These are phyloP conservation scores for Isatis tinctoria DNA, from an alignment of 345 rosid species.

Conservation along the genomic window DNA sequence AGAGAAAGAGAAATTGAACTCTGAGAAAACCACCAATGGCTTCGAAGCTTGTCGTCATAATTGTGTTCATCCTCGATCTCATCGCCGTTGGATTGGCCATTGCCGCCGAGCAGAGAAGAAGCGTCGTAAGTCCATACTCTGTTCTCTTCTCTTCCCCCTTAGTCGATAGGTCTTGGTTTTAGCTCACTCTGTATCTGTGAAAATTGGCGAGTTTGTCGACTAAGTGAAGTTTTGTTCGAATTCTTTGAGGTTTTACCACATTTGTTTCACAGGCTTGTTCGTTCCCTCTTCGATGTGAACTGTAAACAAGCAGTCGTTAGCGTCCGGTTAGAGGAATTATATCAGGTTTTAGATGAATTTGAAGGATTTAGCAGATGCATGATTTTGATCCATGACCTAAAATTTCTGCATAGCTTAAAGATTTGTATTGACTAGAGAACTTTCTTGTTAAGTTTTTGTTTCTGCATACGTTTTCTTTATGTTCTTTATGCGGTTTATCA, in stretches of 20 bases:
- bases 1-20: slow-evolving; percentile 17
- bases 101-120: slow-evolving; percentile 97
- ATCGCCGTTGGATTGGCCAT: slow-evolving; percentile 91
- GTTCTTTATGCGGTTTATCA: background rate
- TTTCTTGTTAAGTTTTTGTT: background rate
- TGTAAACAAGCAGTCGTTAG: background rate
- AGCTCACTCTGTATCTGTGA: background rate
- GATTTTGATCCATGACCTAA: background rate
- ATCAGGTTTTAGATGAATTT: background rate
- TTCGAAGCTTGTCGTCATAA: slow-evolving; percentile 63
- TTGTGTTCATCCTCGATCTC: slow-evolving; percentile 68
- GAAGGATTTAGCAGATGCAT: background rate
- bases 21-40: slow-evolving; percentile 55
- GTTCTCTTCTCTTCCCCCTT: background rate
- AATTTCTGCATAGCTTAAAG: background rate
- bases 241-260: background rate
- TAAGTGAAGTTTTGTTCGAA: background rate
- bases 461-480: background rate
- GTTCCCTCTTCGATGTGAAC: background rate
- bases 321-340: background rate
- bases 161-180: slow-evolving; percentile 7
- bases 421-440: no score
- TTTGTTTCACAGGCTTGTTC: slow-evolving; percentile 4
- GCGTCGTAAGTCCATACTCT: slow-evolving; percentile 55
- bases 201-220: background rate